A percentile compares a stretch with the other conserved stretches of the same genome.
Conservation (phyloP, 331 rosid genomes). For the Quercus lobata region DNA sequence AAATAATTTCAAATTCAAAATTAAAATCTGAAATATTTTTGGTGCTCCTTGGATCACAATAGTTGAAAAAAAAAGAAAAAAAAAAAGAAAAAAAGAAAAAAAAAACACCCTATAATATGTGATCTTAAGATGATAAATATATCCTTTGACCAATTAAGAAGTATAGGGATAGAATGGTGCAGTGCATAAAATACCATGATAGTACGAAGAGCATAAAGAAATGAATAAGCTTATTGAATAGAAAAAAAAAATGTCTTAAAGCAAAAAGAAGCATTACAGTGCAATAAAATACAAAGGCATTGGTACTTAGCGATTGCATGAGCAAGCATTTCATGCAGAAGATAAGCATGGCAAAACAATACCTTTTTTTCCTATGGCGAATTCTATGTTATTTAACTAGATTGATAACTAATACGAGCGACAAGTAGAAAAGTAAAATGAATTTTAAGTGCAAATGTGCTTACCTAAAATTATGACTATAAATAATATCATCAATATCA, state of each 20-base stretch:
- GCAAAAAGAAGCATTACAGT: not conserved
- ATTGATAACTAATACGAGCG: not conserved
- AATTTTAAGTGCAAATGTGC: not conserved
- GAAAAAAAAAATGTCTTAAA: not conserved
- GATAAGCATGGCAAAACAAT: too few species aligned
- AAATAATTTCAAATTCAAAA: too few species aligned
- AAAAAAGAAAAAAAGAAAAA: not conserved
- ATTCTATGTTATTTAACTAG: not conserved
- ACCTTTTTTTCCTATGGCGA: not conserved
- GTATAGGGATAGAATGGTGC: not conserved
- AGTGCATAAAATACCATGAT: not conserved
- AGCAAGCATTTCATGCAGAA: not conserved
- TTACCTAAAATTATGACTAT: conserved; percentile 22
- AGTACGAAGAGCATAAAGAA: not conserved
- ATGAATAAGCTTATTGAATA: not conserved
- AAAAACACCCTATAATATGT: not conserved
- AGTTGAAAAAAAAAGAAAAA: not conserved
- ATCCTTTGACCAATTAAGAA: not conserved
- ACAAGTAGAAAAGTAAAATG: not conserved
- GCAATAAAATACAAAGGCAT: not conserved
- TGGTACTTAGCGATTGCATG: not conserved
- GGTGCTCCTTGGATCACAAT: too few species aligned
- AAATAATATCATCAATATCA: conserved; percentile 11
- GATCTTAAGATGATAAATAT: not conserved
- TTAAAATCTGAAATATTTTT: too few species aligned